Percentiles rank a stretch among this genome's conserved stretches.
These are phyloP conservation scores for Fusarium compactum DNA, from an alignment of 2,329 filamentous ascomycete genomes.

Conservation along the genomic window DNA sequence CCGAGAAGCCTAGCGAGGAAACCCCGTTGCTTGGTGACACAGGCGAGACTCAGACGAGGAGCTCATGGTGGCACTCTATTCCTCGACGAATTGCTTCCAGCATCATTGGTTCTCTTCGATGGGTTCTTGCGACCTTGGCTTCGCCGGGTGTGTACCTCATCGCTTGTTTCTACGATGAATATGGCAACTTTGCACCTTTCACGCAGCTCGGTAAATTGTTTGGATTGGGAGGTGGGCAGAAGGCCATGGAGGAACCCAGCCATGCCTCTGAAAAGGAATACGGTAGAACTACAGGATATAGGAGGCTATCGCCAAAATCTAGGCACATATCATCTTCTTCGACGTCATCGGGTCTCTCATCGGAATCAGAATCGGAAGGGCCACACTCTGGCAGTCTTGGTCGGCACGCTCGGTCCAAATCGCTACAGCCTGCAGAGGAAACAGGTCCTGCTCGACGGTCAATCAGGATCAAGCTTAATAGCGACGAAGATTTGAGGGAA, in stretches of 20 bases:
- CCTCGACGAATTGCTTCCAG: slow-evolving; percentile 78
- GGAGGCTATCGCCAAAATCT: slow-evolving; percentile 46
- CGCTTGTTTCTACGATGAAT: slow-evolving; percentile 84
- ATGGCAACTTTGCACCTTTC: slow-evolving; percentile 83
- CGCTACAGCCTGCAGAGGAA: slow-evolving; percentile 70
- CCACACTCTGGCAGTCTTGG: slow-evolving; percentile 47
- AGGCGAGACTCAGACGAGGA: slow-evolving; percentile 54
- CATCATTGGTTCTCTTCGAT: slow-evolving; percentile 80
- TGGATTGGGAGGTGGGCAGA: slow-evolving; percentile 59
- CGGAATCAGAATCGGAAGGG: slow-evolving; percentile 76
- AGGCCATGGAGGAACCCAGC: slow-evolving; percentile 52
- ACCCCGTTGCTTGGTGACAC: slow-evolving; percentile 67
- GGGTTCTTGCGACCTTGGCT: slow-evolving; percentile 81
- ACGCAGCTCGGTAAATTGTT: slow-evolving; percentile 77
- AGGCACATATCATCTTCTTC: slow-evolving; percentile 52
- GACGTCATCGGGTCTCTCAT: slow-evolving; percentile 74
- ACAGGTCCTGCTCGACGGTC: slow-evolving; percentile 76
- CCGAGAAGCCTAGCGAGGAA: slow-evolving; percentile 67
- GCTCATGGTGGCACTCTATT: slow-evolving; percentile 66
- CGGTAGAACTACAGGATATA: slow-evolving; percentile 47
- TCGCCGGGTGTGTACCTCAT: slow-evolving; percentile 86
- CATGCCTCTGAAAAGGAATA: slow-evolving; percentile 46
- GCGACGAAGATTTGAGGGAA: slow-evolving; percentile 79
- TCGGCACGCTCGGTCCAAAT: slow-evolving; percentile 73
- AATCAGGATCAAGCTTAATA: slow-evolving; percentile 90